phyloP scores from a whole-genome alignment of 1,284 basidiomycete genomes.

The Microbotryum silenes-acaulis region DNA sequence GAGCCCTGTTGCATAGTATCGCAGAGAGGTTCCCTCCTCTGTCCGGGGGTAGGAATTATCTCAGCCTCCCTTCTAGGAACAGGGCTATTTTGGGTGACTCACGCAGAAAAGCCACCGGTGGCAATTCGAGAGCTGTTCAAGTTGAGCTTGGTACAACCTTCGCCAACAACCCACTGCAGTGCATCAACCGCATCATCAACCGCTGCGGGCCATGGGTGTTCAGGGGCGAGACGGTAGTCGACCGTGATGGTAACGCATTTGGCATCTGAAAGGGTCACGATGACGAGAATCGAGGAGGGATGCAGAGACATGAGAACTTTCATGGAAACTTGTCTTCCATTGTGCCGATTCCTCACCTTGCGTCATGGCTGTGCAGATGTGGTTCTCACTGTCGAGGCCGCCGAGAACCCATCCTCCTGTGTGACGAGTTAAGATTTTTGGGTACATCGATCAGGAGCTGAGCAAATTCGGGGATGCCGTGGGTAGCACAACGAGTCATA shows the following conservation, averaged over 20 bases:
- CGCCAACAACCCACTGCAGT: constrained; percentile 49
- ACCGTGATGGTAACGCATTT: constrained; percentile 52
- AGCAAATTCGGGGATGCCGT: too few species aligned
- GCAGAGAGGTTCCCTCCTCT: constrained; percentile 61
- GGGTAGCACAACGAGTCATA: too few species aligned
- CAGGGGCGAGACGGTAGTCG: constrained; percentile 66
- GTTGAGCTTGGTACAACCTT: constrained; percentile 45
- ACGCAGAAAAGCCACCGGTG: constrained; percentile 64
- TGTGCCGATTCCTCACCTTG: constrained; percentile 43
- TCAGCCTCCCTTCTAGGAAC: not conserved
- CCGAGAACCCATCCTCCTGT: constrained; percentile 59
- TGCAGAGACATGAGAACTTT: not conserved
- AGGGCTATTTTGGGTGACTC: constrained; percentile 11
- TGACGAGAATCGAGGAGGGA: not conserved
- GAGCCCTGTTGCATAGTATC: constrained; percentile 46
- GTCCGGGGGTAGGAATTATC: constrained; percentile 39
- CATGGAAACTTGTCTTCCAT: not conserved
- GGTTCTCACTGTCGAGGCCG: constrained; percentile 52
- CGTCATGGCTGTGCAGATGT: constrained; percentile 55
- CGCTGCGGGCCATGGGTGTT: constrained; percentile 63
- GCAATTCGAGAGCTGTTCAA: constrained; percentile 48
- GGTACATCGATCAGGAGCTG: too few species aligned
- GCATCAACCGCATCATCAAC: constrained; percentile 58
- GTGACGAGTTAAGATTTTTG: not conserved
- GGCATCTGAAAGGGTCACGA: not conserved